Percentiles rank a stretch among this genome's conserved stretches.
Evolutionary conservation across 2,329 filamentous ascomycete species (phyloP).

Genomic region (Fusarium ramigenum): DNA sequence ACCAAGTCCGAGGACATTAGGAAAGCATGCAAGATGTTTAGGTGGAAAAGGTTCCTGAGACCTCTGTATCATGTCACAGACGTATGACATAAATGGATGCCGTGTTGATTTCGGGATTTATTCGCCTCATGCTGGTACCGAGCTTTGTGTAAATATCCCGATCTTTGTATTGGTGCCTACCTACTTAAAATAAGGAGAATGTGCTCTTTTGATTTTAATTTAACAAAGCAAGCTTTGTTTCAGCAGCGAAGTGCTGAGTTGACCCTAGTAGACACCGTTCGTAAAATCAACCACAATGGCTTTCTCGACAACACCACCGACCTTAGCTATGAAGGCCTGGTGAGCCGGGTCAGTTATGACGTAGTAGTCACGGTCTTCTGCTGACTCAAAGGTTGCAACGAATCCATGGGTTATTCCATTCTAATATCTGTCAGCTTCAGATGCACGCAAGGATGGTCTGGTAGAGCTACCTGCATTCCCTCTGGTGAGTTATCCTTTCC

Average conservation of each 20-base stretch:
- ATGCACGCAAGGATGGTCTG: rapidly evolving
- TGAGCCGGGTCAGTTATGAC: slow-evolving; percentile 71
- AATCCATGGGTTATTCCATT: slow-evolving; percentile 75
- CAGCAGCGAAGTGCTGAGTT: too few relatives aligned
- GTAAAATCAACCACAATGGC: slow-evolving; percentile 69
- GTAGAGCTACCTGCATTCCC: neutral
- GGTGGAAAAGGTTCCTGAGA: neutral
- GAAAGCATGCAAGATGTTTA: neutral
- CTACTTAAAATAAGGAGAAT: too few relatives aligned
- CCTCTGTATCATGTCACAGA: rapidly evolving
- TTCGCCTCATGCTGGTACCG: neutral
- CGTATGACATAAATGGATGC: too few relatives aligned
- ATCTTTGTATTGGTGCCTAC: neutral
- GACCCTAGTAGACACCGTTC: slow-evolving; percentile 51
- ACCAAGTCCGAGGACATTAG: too few relatives aligned
- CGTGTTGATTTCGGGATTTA: rapidly evolving
- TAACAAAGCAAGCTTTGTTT: too few relatives aligned
- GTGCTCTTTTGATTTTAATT: neutral
- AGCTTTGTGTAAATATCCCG: neutral
- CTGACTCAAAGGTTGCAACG: slow-evolving; percentile 71
- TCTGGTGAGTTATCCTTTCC: slow-evolving; percentile 19
- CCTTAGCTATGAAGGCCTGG: slow-evolving; percentile 63
- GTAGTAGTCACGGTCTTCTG: slow-evolving; percentile 75
- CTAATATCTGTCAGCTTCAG: slow-evolving; percentile 46
- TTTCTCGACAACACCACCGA: slow-evolving; percentile 59